Conservation (phyloP, 257 asterid species). For the Solanum medicagineum region DNA sequence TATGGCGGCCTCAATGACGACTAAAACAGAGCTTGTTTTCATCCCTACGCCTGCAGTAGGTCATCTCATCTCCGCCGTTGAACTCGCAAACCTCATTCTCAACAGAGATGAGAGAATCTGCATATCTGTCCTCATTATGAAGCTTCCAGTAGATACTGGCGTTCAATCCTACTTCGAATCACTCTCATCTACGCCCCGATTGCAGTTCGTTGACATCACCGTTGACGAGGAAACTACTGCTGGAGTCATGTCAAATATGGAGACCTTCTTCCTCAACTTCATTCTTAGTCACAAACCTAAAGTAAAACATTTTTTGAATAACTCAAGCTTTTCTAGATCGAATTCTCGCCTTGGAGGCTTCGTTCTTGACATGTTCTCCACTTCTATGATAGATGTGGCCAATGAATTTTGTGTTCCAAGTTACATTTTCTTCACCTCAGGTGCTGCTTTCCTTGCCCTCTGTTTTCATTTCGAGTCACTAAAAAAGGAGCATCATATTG, state of each 20-base stretch:
- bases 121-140: conserved; percentile 5
- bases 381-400: conserved; percentile 17
- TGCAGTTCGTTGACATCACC: not conserved
- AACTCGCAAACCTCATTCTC: conserved; percentile 2
- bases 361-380: conserved; percentile 28
- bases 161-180: not conserved
- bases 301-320: not conserved
- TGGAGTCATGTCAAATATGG: not conserved
- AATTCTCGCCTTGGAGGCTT: conserved; percentile 8
- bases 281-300: not conserved
- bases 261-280: not conserved
- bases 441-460: conserved; percentile 13
- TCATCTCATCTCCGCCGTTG: conserved; percentile 6
- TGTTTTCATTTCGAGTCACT: not conserved
- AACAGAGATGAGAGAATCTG: not conserved
- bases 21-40: conserved; percentile 10
- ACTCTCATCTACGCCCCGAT: not conserved
- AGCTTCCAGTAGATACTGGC: conserved; percentile 3
- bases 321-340: not conserved
- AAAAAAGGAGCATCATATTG: not conserved
- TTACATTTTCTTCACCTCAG: conserved; percentile 21
- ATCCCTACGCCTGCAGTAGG: conserved; percentile 12
- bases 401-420: conserved; percentile 22
- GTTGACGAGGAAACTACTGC: not conserved
- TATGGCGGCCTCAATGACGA: not conserved